A percentile compares a stretch with the other conserved stretches of the same genome.
Conservation (phyloP, 2,329 filamentous ascomycete species). For the Leptographium radiaticola region DNA sequence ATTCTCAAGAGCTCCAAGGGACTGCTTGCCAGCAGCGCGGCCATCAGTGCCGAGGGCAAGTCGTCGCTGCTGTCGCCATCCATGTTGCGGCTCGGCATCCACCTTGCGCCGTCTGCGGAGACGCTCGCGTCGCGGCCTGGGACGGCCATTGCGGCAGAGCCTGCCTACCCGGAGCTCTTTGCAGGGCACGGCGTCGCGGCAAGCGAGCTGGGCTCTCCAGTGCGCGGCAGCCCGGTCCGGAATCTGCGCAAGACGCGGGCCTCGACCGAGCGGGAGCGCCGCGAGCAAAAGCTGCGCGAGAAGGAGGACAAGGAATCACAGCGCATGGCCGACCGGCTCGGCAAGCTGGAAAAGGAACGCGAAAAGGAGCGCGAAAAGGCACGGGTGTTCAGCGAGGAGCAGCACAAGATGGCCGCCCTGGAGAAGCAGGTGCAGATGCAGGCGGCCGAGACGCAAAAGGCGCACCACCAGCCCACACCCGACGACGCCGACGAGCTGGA, state of each 20-base stretch:
- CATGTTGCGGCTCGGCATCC: conserved; percentile 29
- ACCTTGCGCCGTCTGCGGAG: conserved; percentile 34
- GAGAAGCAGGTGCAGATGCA: conserved; percentile 32
- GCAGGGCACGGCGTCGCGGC: background rate
- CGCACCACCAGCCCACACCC: conserved; percentile 26
- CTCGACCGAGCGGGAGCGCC: conserved; percentile 45
- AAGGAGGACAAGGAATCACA: conserved; percentile 47
- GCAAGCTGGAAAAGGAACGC: conserved; percentile 54
- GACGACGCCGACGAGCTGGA: conserved; percentile 11
- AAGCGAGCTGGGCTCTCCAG: background rate
- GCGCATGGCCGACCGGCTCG: conserved; percentile 44
- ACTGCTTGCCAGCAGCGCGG: conserved; percentile 66
- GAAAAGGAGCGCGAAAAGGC: conserved; percentile 61
- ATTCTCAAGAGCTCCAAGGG: conserved; percentile 80
- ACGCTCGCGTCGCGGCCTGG: conserved; percentile 22
- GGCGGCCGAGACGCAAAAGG: conserved; percentile 32
- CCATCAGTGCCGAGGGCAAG: conserved; percentile 49
- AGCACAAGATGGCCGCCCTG: conserved; percentile 35
- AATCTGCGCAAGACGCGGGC: conserved; percentile 39
- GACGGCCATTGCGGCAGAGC: conserved; percentile 18
- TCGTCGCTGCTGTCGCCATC: conserved; percentile 43
- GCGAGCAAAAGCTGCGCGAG: conserved; percentile 44
- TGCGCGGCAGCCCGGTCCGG: background rate
- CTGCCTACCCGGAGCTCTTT: conserved; percentile 33
- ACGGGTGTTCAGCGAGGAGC: conserved; percentile 42